Base-by-base conservation (phyloP, 495 filamentous ascomycete species). In the Trypethelium eluteriae region DNA sequence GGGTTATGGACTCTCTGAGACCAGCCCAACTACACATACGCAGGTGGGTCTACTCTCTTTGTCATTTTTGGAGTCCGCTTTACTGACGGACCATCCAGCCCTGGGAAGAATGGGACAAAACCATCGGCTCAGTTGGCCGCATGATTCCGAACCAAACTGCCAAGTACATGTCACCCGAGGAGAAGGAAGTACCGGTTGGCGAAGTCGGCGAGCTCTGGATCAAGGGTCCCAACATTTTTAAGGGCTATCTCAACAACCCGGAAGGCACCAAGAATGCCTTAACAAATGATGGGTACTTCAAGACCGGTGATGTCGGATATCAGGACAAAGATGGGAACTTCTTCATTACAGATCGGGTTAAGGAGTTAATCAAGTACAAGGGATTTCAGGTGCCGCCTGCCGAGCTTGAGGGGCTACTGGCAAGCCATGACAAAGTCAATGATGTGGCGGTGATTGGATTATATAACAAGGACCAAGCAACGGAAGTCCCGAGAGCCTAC, bases 131-230 rank as follows among this genome's bases (percentile, higher is more conserved):
- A 5, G 91, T 93, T 2, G 94, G 94, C 1, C 84, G 82, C 32
- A 77, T 98, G 56, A 77, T 94, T 36, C 89, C 92, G 1, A 92
- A 92, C 71, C 86, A 92, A 79, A 85, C 85, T 39, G 91, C 91
- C 36, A 96, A 91, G 79, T 90, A 93, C 75, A 88, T 92, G 77
- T 71, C 68, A 32, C 50, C 69, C 6, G 74, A 77, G 7, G 76
- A 74, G 59, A 71, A 72, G 39, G 78, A 78, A 50, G 73, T 79
- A 0, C 70, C 73, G 38, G 72, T 68, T 1, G 76, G 79, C 39
- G 70, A 83, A 67, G 65, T 66, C 1, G 79, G 82, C 46, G 82
- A 85, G 66, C 76, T 85, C 12, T 92, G 88, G 84, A 79, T 94
- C 67, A 84, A 85, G 70, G 91, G 91, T 0, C 85, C 87, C 2